A percentile compares a stretch with the other conserved stretches of the same genome.
These are phyloP conservation scores for Lindgomyces ingoldianus DNA, from an alignment of 495 filamentous ascomycete genomes.

Conservation along the genomic window DNA sequence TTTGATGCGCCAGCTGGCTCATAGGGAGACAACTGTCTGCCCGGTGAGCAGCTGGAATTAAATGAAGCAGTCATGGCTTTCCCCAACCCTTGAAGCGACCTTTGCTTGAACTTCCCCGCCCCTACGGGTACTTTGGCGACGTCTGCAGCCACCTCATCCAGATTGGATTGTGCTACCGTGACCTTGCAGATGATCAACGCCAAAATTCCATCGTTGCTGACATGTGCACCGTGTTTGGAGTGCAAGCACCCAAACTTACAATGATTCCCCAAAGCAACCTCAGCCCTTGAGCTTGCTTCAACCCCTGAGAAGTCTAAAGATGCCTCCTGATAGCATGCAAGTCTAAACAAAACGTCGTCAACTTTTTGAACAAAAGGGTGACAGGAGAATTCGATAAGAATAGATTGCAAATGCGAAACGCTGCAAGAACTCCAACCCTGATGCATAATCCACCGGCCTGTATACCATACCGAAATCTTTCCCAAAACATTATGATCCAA, in stretches of 20 bases:
- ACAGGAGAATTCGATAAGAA: constrained; percentile 14
- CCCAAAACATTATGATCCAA: constrained; percentile 13
- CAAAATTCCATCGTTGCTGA: constrained; percentile 16
- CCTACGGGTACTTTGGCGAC: too few species aligned
- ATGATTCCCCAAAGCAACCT: constrained; percentile 14
- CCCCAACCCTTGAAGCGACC: too few species aligned
- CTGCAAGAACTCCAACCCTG: constrained; percentile 21
- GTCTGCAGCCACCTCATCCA: too few species aligned
- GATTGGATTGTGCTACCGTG: too few species aligned
- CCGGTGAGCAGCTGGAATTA: too few species aligned
- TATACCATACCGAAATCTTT: constrained; percentile 1
- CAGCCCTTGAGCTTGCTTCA: constrained; percentile 25
- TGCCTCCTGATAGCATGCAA: constrained; percentile 6
- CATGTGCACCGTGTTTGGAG: background rate
- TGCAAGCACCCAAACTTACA: background rate
- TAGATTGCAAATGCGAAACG: constrained; percentile 25
- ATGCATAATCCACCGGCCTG: constrained; percentile 15
- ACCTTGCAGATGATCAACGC: constrained; percentile 21
- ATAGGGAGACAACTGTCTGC: too few species aligned
- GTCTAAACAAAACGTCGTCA: background rate
- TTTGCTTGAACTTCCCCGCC: too few species aligned
- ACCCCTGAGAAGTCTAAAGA: constrained; percentile 1
- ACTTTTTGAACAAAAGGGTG: background rate
- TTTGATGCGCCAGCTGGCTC: background rate
- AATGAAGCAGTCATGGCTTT: background rate